These are phyloP conservation scores for Jamesozyma rosinii DNA, from an alignment of 805 yeast genomes.

Conservation along the genomic window DNA sequence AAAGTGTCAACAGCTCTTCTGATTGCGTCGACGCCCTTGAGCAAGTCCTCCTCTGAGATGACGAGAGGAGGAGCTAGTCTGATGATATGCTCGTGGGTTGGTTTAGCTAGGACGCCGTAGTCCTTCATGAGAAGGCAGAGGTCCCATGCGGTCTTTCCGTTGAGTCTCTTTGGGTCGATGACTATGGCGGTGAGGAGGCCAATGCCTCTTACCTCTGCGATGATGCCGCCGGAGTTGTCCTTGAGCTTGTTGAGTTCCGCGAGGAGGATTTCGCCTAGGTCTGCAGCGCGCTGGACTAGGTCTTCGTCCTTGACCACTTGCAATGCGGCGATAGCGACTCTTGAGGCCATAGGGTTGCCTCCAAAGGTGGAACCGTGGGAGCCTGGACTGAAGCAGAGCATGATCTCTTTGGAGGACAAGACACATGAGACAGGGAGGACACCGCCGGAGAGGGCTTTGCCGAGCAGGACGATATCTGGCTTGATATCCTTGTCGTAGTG, in stretches of 20 bases:
- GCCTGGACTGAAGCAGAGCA: slow-evolving; percentile 86
- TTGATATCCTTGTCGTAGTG: slow-evolving; percentile 55
- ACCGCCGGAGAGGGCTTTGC: slow-evolving; percentile 95
- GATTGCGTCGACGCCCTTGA: slow-evolving; percentile 72
- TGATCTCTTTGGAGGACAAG: slow-evolving; percentile 77
- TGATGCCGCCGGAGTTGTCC: slow-evolving; percentile 44
- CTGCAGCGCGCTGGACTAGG: slow-evolving; percentile 66
- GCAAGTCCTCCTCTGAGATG: slow-evolving; percentile 76
- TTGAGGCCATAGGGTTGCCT: slow-evolving; percentile 91
- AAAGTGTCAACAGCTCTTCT: slow-evolving; percentile 25
- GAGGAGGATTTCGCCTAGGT: slow-evolving; percentile 63
- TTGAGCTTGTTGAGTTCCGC: slow-evolving; percentile 47
- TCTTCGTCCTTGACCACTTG: slow-evolving; percentile 83
- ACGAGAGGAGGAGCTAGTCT: slow-evolving; percentile 95
- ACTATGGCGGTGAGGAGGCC: slow-evolving; percentile 89
- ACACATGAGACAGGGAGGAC: slow-evolving; percentile 88
- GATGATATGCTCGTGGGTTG: slow-evolving; percentile 91
- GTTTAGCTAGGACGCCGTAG: slow-evolving; percentile 86
- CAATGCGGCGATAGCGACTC: slow-evolving; percentile 88
- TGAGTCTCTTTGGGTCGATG: slow-evolving; percentile 71
- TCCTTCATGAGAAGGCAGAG: slow-evolving; percentile 82
- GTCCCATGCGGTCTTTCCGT: slow-evolving; percentile 94
- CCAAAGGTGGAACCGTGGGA: slow-evolving; percentile 97
- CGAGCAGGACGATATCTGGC: slow-evolving; percentile 84
- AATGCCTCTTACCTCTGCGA: slow-evolving; percentile 63